Base-by-base conservation (phyloP, 148 eudicot genomes). In the Oxyria digyna region DNA sequence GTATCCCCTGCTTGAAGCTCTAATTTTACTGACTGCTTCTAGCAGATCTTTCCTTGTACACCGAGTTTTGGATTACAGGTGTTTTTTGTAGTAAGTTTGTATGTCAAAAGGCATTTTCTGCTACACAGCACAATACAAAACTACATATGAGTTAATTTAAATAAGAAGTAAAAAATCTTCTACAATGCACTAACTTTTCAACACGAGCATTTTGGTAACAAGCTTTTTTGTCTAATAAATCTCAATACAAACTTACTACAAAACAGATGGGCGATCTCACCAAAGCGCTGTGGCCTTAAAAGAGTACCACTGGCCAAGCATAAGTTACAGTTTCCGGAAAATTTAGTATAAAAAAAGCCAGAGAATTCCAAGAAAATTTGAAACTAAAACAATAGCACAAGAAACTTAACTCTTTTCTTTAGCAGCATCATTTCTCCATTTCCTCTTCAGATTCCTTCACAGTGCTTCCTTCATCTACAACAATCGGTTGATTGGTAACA, bases 371-470 rank as follows among this genome's bases (percentile, higher is more conserved):
- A n/a, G 6, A 45, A 45, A 17, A n/a, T 2, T 15, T 45, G 50
- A 50, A 54, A 54, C 15, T 24, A 11, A 29, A 54, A 54, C 29
- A 52, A 52, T 8, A 1, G 59, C 59, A 52, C 29, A 52, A 52
- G 29, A 52, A 52, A 52, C 29, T 23, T 10, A 54, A 54, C 32
- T 54, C 62, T 54, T 54, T 13, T 12, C 31, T 10, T 54, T 24
- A 54, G 11, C 62, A 54, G 31, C 62, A 54, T 54, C 62, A 54
- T 54, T 54, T 54, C 15, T 54, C 62, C 62, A 54, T 54, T 24
- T 54, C 62, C 59, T 50, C 55, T 27, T 50, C 62, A 26, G 62
- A 54, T 54, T 54, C 62, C 62, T 54, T 24, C 10, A 54, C 31
- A 3, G 13, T 8, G 27, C 27, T 29, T 21, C 13, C 59, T 20